These are phyloP conservation scores for Tuber aestivum DNA, from an alignment of 495 filamentous ascomycete genomes.

Conservation along the genomic window DNA sequence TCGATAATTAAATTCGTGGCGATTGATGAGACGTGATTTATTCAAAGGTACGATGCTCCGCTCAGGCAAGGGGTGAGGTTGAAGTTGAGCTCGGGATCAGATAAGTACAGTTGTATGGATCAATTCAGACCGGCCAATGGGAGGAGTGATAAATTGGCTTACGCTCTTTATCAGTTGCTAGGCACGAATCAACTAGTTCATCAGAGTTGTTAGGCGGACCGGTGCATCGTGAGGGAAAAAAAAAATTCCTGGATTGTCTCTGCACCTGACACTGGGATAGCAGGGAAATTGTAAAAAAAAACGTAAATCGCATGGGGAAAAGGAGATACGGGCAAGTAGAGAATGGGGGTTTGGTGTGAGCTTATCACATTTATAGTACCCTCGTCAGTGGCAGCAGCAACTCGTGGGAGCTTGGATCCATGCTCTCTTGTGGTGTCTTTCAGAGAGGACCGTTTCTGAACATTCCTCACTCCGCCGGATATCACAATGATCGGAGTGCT, in stretches of 20 bases:
- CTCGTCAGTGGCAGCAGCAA: background rate
- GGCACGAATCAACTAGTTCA: background rate
- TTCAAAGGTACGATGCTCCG: background rate
- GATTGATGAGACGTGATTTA: constrained; percentile 6
- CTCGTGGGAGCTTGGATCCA: background rate
- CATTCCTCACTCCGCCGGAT: background rate
- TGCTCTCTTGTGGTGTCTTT: background rate
- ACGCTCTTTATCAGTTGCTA: background rate
- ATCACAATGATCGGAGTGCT: background rate
- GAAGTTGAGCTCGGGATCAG: background rate
- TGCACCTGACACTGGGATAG: background rate
- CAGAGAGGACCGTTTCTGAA: background rate
- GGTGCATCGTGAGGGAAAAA: background rate
- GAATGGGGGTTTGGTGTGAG: background rate
- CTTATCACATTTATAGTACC: background rate
- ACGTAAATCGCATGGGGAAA: background rate
- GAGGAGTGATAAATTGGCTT: background rate
- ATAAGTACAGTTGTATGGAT: background rate
- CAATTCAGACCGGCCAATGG: background rate
- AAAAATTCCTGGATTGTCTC: background rate
- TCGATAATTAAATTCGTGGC: background rate
- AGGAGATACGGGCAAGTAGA: background rate
- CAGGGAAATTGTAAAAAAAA: background rate
- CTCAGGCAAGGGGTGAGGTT: background rate
- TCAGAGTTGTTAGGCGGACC: background rate